A percentile compares a stretch with the other conserved stretches of the same genome.
phyloP scores from a whole-genome alignment of 2,329 filamentous ascomycete species.

The Domatiomyces catenatus region DNA sequence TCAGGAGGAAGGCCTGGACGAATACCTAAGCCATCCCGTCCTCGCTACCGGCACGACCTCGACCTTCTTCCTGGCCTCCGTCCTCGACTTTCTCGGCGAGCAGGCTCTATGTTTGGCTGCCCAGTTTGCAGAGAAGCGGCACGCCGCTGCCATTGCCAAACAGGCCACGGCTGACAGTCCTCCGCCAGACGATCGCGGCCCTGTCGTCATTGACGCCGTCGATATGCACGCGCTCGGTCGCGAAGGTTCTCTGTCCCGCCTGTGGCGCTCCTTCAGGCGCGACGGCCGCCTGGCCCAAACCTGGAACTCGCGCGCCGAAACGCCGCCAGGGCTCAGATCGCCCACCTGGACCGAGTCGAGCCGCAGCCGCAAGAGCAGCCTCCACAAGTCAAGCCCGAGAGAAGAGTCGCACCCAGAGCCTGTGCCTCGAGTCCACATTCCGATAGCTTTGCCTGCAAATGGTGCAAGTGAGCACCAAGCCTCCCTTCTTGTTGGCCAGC shows the following conservation, averaged over 20 bases:
- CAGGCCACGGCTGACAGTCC: slow-evolving; percentile 38
- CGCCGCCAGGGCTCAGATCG: slow-evolving; percentile 16
- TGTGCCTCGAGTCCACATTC: slow-evolving; percentile 41
- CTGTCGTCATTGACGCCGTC: slow-evolving; percentile 68
- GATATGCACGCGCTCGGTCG: slow-evolving; percentile 90
- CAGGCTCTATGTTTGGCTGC: slow-evolving; percentile 76
- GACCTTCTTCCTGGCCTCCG: slow-evolving; percentile 88
- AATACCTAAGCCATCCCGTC: slow-evolving; percentile 20
- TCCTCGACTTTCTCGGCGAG: slow-evolving; percentile 87
- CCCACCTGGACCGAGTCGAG: slow-evolving; percentile 3
- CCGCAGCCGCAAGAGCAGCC: slow-evolving; percentile 20
- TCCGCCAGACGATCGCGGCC: slow-evolving; percentile 39
- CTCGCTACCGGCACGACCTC: slow-evolving; percentile 46
- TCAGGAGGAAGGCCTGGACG: slow-evolving; percentile 57
- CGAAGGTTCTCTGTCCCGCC: slow-evolving; percentile 69
- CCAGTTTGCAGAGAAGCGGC: slow-evolving; percentile 62
- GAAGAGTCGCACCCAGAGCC: slow-evolving; percentile 22
- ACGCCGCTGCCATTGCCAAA: slow-evolving; percentile 30
- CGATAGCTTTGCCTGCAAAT: slow-evolving; percentile 50
- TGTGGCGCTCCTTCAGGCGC: slow-evolving; percentile 96
- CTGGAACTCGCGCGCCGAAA: slow-evolving; percentile 35
- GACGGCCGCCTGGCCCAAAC: slow-evolving; percentile 42
- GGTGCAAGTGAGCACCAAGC: slow-evolving; percentile 69
- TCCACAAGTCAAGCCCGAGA: slow-evolving; percentile 16
- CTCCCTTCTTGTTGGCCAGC: neutral